These are phyloP conservation scores for Achaetomium macrosporum DNA, from an alignment of 2,329 filamentous ascomycete species.

Conservation along the genomic window DNA sequence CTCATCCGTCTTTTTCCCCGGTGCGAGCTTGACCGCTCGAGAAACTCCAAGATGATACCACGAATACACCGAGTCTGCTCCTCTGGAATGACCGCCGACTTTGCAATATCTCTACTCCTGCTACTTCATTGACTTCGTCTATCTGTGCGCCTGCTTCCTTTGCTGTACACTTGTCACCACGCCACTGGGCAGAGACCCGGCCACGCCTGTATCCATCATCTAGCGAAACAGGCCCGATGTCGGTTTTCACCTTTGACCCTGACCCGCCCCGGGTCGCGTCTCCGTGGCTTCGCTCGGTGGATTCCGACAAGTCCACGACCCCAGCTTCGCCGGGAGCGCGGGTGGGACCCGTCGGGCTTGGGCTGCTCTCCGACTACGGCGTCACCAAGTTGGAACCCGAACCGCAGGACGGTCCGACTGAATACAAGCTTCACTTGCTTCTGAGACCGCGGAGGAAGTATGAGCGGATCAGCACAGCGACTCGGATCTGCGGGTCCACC, in stretches of 20 bases:
- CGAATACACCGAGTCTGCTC: slow-evolving; percentile 30
- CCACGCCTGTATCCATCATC: neutral
- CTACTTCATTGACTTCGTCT: slow-evolving; percentile 3
- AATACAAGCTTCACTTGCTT: slow-evolving; percentile 93
- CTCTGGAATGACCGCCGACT: slow-evolving; percentile 17
- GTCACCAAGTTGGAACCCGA: slow-evolving; percentile 79
- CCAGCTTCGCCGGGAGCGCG: slow-evolving; percentile 23
- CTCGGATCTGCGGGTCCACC: slow-evolving; percentile 28
- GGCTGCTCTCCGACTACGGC: slow-evolving; percentile 53
- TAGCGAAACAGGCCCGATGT: slow-evolving; percentile 52
- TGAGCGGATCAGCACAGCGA: slow-evolving; percentile 60
- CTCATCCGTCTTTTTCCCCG: neutral
- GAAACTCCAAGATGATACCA: slow-evolving; percentile 35
- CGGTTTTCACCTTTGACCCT: slow-evolving; percentile 91
- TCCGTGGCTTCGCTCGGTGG: slow-evolving; percentile 69
- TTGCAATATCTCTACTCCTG: slow-evolving; percentile 24
- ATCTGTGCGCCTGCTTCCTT: neutral
- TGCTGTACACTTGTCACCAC: no score
- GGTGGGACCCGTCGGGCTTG: slow-evolving; percentile 29
- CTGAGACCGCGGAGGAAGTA: slow-evolving; percentile 73
- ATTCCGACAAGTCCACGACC: slow-evolving; percentile 33
- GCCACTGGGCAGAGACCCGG: neutral
- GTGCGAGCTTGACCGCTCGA: slow-evolving; percentile 11
- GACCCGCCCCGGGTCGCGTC: slow-evolving; percentile 84
- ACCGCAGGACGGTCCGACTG: slow-evolving; percentile 87